A percentile compares a stretch with the other conserved stretches of the same genome.
Evolutionary conservation across 352 stramenopile species (phyloP).

Genomic region (Phytophthora citrophthora): DNA sequence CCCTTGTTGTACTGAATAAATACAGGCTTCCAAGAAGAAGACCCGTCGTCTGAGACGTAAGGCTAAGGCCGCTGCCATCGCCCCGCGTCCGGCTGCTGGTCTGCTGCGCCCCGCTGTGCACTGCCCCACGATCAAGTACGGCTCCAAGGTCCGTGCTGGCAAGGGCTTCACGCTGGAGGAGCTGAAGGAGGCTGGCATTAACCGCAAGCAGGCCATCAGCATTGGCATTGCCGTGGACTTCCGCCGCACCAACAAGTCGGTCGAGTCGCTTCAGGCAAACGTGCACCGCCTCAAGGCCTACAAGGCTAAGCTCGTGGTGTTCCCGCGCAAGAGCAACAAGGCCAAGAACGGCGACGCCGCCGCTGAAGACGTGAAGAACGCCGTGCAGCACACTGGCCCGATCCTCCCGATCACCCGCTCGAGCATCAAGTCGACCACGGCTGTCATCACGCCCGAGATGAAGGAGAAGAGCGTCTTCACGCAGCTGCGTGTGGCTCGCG

Average conservation of each 20-base stretch:
- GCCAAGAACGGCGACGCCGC: conserved; percentile 95
- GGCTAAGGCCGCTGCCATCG: conserved; percentile 97
- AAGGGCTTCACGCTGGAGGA: conserved; percentile 99
- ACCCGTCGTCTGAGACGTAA: conserved; percentile 95
- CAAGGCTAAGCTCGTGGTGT: conserved; percentile 98
- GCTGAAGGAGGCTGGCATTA: conserved; percentile 98
- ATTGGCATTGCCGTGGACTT: conserved; percentile 99
- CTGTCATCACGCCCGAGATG: conserved; percentile 88
- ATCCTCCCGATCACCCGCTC: conserved; percentile 84
- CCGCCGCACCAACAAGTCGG: conserved; percentile 97
- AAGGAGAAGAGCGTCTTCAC: conserved; percentile 86
- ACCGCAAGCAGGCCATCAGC: conserved; percentile 94
- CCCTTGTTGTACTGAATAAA: conserved; percentile 45
- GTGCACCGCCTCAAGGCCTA: conserved; percentile 99
- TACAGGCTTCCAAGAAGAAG: conserved; percentile 98
- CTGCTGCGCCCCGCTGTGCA: conserved; percentile 97
- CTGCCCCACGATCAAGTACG: conserved; percentile 99
- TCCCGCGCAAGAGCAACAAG: conserved; percentile 97
- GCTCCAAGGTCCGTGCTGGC: conserved; percentile 97
- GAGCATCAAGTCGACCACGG: conserved; percentile 77
- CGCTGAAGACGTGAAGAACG: conserved; percentile 91
- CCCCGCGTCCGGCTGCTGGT: conserved; percentile 96
- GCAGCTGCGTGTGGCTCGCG: conserved; percentile 84
- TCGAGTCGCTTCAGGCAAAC: conserved; percentile 97
- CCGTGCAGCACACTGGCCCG: conserved; percentile 88